Conservation (phyloP, 495 filamentous ascomycete species). For the Daldinia decipiens region DNA sequence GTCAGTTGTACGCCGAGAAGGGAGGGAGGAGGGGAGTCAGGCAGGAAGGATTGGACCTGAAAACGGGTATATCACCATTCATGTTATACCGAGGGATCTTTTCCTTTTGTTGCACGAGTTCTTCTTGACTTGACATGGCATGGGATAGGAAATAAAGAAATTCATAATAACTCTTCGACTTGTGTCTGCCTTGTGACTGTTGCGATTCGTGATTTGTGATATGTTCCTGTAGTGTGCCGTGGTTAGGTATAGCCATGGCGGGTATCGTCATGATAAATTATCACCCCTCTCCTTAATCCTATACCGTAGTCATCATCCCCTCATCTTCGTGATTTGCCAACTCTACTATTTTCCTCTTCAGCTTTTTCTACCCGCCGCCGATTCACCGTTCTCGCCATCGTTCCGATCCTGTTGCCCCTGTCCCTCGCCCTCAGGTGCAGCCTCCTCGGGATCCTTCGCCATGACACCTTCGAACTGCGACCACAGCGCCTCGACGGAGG, state of each 20-base stretch:
- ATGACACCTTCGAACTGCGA: constrained; percentile 97
- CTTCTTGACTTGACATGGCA: constrained; percentile 40
- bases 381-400: neutral
- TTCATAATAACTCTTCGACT: constrained; percentile 30
- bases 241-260: constrained; percentile 25
- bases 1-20: neutral
- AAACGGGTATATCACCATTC: constrained; percentile 45
- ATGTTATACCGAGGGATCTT: constrained; percentile 38
- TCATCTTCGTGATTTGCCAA: neutral
- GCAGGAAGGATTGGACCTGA: constrained; percentile 21
- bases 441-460: constrained; percentile 73
- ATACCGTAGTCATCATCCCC: neutral
- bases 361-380: neutral
- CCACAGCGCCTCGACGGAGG: constrained; percentile 96
- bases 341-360: neutral
- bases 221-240: constrained; percentile 17
- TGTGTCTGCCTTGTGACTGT: constrained; percentile 12
- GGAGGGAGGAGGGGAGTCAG: constrained; percentile 7
- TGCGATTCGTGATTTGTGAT: constrained; percentile 7
- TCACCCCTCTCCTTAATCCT: constrained; percentile 1
- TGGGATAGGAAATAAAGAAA: constrained; percentile 51
- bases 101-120: constrained; percentile 46
- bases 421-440: constrained; percentile 38
- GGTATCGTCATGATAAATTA: constrained; percentile 46
- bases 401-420: constrained; percentile 1